Conservation (phyloP, 2,329 filamentous ascomycete species). For the Aspergillus oerlinghausenensis region DNA sequence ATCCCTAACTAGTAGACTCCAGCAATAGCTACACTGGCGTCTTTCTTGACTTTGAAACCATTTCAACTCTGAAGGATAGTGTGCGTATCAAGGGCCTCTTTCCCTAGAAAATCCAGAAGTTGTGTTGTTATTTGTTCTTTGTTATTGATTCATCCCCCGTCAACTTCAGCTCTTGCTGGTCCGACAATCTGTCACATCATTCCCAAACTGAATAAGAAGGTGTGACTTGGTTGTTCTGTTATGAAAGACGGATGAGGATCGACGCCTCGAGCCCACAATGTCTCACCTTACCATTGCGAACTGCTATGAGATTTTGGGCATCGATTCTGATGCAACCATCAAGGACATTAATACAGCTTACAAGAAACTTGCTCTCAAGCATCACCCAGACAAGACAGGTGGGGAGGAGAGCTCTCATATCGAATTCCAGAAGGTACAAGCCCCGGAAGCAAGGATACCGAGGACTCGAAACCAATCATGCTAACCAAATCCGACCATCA, state of each 20-base stretch:
- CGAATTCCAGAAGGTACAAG: slow-evolving; percentile 22
- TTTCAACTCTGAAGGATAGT: background rate
- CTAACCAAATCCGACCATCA: slow-evolving; percentile 8
- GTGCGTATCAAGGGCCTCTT: background rate
- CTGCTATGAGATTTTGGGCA: slow-evolving; percentile 26
- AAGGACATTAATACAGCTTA: slow-evolving; percentile 33
- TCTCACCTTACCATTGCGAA: slow-evolving; percentile 7
- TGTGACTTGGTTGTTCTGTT: background rate
- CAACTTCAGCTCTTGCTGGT: slow-evolving; percentile 1
- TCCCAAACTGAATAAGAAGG: background rate
- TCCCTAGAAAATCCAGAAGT: background rate
- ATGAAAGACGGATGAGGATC: background rate
- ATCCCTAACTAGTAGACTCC: background rate
- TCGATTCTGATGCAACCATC: slow-evolving; percentile 19
- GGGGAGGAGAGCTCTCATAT: slow-evolving; percentile 4
- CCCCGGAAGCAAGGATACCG: background rate
- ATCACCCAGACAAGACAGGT: slow-evolving; percentile 32
- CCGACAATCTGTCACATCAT: background rate
- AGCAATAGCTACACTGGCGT: background rate
- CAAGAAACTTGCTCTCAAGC: slow-evolving; percentile 30
- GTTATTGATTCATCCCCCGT: background rate
- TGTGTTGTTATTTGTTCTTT: background rate
- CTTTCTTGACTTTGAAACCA: background rate
- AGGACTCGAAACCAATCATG: background rate
- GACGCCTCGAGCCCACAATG: slow-evolving; percentile 5